Conservation (phyloP, 306 rosid species). For the Begonia masoniana region DNA sequence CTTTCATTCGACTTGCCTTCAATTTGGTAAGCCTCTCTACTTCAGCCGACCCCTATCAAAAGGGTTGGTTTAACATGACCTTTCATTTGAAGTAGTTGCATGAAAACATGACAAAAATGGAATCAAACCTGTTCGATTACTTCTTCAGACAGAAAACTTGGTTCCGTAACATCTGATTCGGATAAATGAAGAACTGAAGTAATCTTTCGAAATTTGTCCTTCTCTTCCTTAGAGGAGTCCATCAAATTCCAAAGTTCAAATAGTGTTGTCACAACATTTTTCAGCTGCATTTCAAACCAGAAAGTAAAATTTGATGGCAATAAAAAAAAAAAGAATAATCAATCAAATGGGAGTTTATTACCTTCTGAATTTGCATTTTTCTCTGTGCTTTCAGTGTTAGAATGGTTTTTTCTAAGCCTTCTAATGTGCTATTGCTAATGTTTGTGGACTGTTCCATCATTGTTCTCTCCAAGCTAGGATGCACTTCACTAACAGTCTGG, state of each 20-base stretch:
- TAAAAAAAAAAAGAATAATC: conserved; percentile 3
- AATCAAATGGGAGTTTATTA: conserved; percentile 10
- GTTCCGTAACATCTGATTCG: conserved; percentile 53
- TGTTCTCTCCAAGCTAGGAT: conserved; percentile 78
- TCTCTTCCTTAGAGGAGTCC: conserved; percentile 87
- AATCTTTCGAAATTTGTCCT: conserved; percentile 38
- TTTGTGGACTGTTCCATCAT: conserved; percentile 69
- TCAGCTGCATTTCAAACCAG: conserved; percentile 49
- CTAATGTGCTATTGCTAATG: conserved; percentile 75
- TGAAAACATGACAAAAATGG: conserved; percentile 6
- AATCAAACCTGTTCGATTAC: conserved; percentile 58
- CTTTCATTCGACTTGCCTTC: conserved; percentile 95
- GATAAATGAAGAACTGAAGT: conserved; percentile 40
- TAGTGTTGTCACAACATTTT: conserved; percentile 46
- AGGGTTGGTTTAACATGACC: conserved; percentile 5
- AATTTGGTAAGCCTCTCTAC: conserved; percentile 71
- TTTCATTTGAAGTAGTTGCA: conserved; percentile 1
- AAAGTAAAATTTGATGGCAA: background rate
- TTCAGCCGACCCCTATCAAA: conserved; percentile 69
- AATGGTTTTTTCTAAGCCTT: conserved; percentile 76
- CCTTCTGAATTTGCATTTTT: conserved; percentile 68
- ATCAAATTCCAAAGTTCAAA: conserved; percentile 95
- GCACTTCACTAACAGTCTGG: conserved; percentile 68
- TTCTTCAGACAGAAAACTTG: conserved; percentile 62
- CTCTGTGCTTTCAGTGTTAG: conserved; percentile 56